Conservation (phyloP, 2,329 filamentous ascomycete genomes). For the Epichloe coenophiala region DNA sequence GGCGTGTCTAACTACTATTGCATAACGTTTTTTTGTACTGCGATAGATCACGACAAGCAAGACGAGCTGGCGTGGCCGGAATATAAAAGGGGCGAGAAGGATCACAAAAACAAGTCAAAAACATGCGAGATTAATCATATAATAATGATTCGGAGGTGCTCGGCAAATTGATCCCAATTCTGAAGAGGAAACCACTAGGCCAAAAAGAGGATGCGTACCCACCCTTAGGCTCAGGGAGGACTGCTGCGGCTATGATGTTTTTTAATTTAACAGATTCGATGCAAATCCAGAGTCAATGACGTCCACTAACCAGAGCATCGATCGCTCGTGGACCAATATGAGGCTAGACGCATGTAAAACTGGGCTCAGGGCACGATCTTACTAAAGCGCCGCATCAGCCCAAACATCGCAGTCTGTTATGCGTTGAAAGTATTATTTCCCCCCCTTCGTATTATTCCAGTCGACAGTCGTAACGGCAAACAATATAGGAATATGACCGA, state of each 20-base stretch:
- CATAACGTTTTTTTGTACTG: too few species aligned
- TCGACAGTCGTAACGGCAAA: not conserved
- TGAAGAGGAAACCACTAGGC: too few species aligned
- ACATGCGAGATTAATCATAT: not conserved
- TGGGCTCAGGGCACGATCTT: not conserved
- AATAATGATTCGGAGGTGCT: not conserved
- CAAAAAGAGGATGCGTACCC: too few species aligned
- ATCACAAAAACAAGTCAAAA: not conserved
- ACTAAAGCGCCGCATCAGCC: not conserved
- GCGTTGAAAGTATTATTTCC: not conserved
- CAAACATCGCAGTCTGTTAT: too few species aligned
- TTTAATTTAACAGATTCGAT: not conserved
- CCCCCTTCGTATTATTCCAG: not conserved
- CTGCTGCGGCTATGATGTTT: too few species aligned
- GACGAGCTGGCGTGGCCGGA: too few species aligned
- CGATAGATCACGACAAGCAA: too few species aligned
- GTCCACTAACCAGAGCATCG: constrained; percentile 4
- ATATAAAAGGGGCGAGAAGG: too few species aligned
- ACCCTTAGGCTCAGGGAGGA: too few species aligned
- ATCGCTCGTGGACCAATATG: not conserved
- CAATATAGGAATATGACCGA: not conserved
- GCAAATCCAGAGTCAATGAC: constrained; percentile 7
- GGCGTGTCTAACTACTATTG: too few species aligned
- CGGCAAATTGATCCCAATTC: too few species aligned
- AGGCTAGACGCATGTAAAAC: not conserved